Evolutionary conservation across 2,329 filamentous ascomycete genomes (phyloP).

Genomic region (Lecanicillium sp.): DNA sequence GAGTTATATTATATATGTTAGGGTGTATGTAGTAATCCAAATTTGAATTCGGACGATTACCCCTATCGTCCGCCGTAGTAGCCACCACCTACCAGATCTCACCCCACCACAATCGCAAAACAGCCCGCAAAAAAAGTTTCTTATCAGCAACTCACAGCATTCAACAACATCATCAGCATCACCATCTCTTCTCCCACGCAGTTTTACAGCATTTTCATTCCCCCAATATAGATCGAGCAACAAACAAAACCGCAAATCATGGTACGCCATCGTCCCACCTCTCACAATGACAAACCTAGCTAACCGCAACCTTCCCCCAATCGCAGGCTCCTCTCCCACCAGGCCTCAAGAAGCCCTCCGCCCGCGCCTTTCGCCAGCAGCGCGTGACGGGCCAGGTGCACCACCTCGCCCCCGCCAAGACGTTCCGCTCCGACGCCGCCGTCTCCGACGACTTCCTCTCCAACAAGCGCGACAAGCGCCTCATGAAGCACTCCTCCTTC

Average conservation of each 20-base stretch:
- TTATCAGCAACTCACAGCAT: slow-evolving; percentile 3
- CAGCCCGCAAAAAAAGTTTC: slow-evolving; percentile 7
- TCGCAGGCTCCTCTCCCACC: slow-evolving; percentile 27
- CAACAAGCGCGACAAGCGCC: slow-evolving; percentile 76
- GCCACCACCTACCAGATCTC: neutral
- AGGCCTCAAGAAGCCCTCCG: slow-evolving; percentile 47
- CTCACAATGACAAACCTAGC: neutral
- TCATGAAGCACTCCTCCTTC: slow-evolving; percentile 75
- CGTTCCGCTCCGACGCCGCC: slow-evolving; percentile 44
- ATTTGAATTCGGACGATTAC: too few species aligned
- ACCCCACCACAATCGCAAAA: neutral
- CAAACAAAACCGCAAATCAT: neutral
- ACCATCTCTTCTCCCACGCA: neutral
- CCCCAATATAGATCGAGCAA: neutral
- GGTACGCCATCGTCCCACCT: neutral
- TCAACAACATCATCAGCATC: neutral
- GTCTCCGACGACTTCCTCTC: slow-evolving; percentile 56
- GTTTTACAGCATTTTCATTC: too few species aligned
- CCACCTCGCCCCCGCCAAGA: slow-evolving; percentile 45
- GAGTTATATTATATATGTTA: too few species aligned
- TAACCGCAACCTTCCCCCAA: neutral
- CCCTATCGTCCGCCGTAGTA: too few species aligned
- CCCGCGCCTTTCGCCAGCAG: slow-evolving; percentile 50
- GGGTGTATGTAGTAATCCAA: too few species aligned
- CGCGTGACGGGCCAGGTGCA: slow-evolving; percentile 44